These are phyloP conservation scores for Fusarium sp. DNA, from an alignment of 2,329 filamentous ascomycete species.

Conservation along the genomic window DNA sequence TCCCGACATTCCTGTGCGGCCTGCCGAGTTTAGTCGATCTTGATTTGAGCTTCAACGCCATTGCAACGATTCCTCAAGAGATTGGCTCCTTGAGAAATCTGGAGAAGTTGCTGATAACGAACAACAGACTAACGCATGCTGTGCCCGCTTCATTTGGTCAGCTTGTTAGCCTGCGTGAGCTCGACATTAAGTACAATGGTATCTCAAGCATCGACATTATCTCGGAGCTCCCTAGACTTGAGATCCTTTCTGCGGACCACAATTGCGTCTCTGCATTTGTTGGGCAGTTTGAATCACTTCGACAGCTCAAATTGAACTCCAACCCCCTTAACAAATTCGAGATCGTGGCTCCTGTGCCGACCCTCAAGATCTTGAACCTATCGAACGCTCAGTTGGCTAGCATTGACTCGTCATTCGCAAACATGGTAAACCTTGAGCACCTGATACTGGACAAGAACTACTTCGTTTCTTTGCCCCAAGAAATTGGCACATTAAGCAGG, in stretches of 20 bases:
- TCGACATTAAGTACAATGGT: slow-evolving; percentile 94
- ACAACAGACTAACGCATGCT: slow-evolving; percentile 84
- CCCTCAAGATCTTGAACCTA: slow-evolving; percentile 86
- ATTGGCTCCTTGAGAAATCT: slow-evolving; percentile 83
- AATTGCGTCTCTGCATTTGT: slow-evolving; percentile 92
- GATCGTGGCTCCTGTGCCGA: slow-evolving; percentile 79
- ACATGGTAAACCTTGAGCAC: slow-evolving; percentile 87
- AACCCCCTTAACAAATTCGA: slow-evolving; percentile 97
- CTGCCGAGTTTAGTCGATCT: slow-evolving; percentile 88
- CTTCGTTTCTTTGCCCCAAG: slow-evolving; percentile 87
- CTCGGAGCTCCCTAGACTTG: slow-evolving; percentile 84
- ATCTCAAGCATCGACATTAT: slow-evolving; percentile 91
- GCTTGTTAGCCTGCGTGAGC: slow-evolving; percentile 84
- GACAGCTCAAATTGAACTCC: slow-evolving; percentile 89
- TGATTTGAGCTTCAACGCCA: slow-evolving; percentile 96
- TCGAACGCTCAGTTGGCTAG: slow-evolving; percentile 92
- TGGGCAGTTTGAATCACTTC: slow-evolving; percentile 86
- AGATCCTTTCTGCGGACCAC: slow-evolving; percentile 90
- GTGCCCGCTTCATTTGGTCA: slow-evolving; percentile 79
- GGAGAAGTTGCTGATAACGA: slow-evolving; percentile 93
- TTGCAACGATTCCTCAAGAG: slow-evolving; percentile 78
- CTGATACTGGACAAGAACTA: slow-evolving; percentile 95
- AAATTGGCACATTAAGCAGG: slow-evolving; percentile 84
- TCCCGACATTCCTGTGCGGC: slow-evolving; percentile 87
- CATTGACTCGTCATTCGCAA: slow-evolving; percentile 88